A percentile compares a stretch with the other conserved stretches of the same genome.
Conservation (phyloP, 2,329 filamentous ascomycete species). For the Talaromyces sp. region DNA sequence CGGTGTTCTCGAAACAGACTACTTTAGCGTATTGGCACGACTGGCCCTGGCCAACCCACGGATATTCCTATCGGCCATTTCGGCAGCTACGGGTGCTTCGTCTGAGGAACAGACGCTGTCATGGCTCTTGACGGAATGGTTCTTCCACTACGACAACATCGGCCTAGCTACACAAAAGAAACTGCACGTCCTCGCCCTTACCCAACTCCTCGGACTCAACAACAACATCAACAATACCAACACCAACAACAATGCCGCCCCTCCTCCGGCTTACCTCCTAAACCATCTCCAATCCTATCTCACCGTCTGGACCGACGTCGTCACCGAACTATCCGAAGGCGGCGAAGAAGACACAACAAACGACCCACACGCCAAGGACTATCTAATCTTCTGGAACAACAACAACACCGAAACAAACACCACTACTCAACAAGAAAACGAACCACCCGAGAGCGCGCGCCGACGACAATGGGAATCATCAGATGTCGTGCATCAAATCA, state of each 20-base stretch:
- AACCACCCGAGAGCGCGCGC: conserved; percentile 38
- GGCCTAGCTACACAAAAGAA: conserved; percentile 44
- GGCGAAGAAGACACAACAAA: conserved; percentile 30
- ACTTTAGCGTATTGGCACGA: conserved; percentile 76
- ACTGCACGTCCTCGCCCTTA: conserved; percentile 43
- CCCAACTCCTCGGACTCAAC: conserved; percentile 39
- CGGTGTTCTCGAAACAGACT: conserved; percentile 75
- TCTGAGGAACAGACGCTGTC: conserved; percentile 27
- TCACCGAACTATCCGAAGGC: conserved; percentile 42
- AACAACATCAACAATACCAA: conserved; percentile 20
- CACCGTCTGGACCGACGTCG: conserved; percentile 44
- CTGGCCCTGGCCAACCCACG: conserved; percentile 68
- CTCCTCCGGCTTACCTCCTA: conserved; percentile 39
- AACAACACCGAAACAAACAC: conserved; percentile 16
- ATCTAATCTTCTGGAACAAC: conserved; percentile 14
- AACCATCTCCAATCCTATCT: conserved; percentile 44
- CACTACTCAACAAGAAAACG: conserved; percentile 16
- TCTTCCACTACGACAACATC: conserved; percentile 46
- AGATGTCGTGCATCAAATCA: conserved; percentile 41
- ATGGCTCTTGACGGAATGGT: conserved; percentile 47
- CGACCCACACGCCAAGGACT: conserved; percentile 16
- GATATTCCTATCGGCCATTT: conserved; percentile 57
- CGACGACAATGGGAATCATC: conserved; percentile 35
- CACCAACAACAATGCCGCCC: conserved; percentile 15
- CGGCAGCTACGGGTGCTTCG: conserved; percentile 28